A percentile compares a stretch with the other conserved stretches of the same genome.
Conservation (phyloP, 495 filamentous ascomycete genomes). For the Aspergillus carlsbadensis region DNA sequence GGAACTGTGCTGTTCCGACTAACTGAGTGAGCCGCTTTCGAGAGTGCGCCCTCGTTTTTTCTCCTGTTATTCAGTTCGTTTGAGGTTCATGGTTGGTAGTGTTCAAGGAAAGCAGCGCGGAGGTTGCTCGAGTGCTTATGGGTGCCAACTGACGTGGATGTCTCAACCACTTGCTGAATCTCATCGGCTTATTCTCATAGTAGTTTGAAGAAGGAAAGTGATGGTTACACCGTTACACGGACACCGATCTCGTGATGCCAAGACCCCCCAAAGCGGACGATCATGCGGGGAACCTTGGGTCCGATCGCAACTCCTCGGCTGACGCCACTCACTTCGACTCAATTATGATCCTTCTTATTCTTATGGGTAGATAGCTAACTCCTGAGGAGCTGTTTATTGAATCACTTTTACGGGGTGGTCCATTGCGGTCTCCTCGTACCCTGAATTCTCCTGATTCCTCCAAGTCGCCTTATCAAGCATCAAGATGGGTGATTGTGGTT, state of each 20-base stretch:
- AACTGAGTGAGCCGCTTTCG: not conserved
- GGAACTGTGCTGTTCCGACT: conserved; percentile 10
- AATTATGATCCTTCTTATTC: not conserved
- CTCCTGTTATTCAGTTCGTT: not conserved
- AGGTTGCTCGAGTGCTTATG: no score
- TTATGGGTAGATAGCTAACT: not conserved
- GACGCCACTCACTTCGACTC: not conserved
- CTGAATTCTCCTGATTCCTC: not conserved
- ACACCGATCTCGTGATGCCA: conserved; percentile 14
- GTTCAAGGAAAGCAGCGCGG: no score
- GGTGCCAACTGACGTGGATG: no score
- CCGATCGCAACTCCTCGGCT: not conserved
- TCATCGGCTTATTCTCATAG: no score
- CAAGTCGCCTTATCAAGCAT: not conserved
- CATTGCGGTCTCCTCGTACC: not conserved
- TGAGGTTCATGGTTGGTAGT: no score
- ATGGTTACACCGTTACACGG: no score
- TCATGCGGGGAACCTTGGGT: conserved; percentile 14
- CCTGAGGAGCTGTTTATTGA: not conserved
- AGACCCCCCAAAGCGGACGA: conserved; percentile 6
- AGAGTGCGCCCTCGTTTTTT: no score
- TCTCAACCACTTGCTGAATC: no score
- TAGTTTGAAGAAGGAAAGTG: no score
- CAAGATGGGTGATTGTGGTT: conserved; percentile 44
- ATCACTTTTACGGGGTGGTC: not conserved